Base-by-base conservation (phyloP, 352 stramenopile species). In the Globisporangium barbulae region DNA sequence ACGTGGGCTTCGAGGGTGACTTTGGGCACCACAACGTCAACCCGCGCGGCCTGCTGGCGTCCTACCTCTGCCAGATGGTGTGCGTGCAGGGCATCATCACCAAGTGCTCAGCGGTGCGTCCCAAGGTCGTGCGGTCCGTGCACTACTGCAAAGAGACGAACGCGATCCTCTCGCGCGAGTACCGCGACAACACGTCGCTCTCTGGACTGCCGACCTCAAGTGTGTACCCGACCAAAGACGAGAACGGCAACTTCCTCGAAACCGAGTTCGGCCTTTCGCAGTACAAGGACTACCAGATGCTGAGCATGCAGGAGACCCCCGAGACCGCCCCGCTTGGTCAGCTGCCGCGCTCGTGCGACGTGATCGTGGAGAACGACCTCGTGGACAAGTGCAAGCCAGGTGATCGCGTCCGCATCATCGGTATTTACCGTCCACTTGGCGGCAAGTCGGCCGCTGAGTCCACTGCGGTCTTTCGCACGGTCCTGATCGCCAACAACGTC, bases 1-100 rank as follows among this genome's bases (percentile, higher is more conserved):
- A 97, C 64, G 86, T 98, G 8, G 94, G 88, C 33, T 97, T 98
- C 48, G 84, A 93, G 33, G 97, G 97, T 31, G 88, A 96, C 59
- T 98, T 99, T 55, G 94, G 93, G 12, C 79, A 90, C 57, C 78
- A 95, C 65, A 90, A 98, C 47, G 87, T 98, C 17, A 98, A 88
- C 65, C 97, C 97, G n/a, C 88, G 97, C 41, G 87, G 89, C 0
- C 79, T 99, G 30, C 83, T 94, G 8, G 94, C 94, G 9, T 85
- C 75, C 6, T 95, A 94, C 39, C 73, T 99, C 10, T 93, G 92
- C 9, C 88, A 98, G 59, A 88, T 99, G 64, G 96, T 99, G 44
- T 99, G 96, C 67, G 96, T 99, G 0, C 97, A 99, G 71, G 98
- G 98, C 15, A 99, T 99, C 62, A 97, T 99, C 25, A 99, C 97